These are phyloP conservation scores for Xylaria multiplex DNA, from an alignment of 2,329 filamentous ascomycete species.

Conservation along the genomic window DNA sequence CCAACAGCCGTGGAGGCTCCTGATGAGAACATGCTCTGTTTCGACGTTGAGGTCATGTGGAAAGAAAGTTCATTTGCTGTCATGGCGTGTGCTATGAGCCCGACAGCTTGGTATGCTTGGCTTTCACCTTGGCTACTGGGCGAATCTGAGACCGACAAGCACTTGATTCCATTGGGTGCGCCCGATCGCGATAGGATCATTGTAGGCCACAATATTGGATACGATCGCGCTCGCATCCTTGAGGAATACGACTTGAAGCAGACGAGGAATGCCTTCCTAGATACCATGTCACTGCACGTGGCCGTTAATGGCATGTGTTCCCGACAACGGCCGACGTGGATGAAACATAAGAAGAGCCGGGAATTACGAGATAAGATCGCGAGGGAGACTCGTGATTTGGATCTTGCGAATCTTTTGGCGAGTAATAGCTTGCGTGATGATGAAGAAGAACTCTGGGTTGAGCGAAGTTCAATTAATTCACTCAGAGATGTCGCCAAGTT, in stretches of 20 bases:
- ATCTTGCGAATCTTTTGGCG: slow-evolving; percentile 76
- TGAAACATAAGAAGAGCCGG: slow-evolving; percentile 92
- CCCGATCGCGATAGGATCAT: slow-evolving; percentile 77
- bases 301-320: slow-evolving; percentile 99
- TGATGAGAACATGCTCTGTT: slow-evolving; percentile 83
- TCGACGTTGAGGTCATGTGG: slow-evolving; percentile 97
- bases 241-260: slow-evolving; percentile 91
- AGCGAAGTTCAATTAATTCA: slow-evolving; percentile 93
- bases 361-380: slow-evolving; percentile 84
- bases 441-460: slow-evolving; percentile 96
- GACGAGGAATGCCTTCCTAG: slow-evolving; percentile 85
- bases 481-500: slow-evolving; percentile 96
- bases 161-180: slow-evolving; percentile 89
- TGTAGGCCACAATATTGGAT: slow-evolving; percentile 95
- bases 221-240: slow-evolving; percentile 85
- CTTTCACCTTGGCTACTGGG: slow-evolving; percentile 93
- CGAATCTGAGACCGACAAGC: slow-evolving; percentile 78
- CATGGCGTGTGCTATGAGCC: slow-evolving; percentile 93
- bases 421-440: slow-evolving; percentile 76
- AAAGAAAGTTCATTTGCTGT: slow-evolving; percentile 92
- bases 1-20: slow-evolving; percentile 79
- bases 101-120: slow-evolving; percentile 96
- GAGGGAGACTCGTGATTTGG: slow-evolving; percentile 74
- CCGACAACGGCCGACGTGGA: slow-evolving; percentile 93
- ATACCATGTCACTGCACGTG: slow-evolving; percentile 98